phyloP scores from a whole-genome alignment of 352 stramenopile species.

The Phytophthora sp. region DNA sequence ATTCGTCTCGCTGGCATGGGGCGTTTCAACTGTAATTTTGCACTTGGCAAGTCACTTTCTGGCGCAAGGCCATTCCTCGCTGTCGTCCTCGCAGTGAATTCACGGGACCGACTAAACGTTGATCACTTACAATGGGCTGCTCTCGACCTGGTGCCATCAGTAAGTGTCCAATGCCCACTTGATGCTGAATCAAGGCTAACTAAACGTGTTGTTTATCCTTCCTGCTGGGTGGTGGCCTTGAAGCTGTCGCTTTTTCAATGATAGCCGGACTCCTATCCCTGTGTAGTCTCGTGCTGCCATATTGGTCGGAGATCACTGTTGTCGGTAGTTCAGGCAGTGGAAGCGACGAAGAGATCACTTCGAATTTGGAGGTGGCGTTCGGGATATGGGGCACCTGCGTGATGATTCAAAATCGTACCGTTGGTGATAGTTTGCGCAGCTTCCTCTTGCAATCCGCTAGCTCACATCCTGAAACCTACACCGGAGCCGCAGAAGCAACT shows the following conservation, averaged over 20 bases:
- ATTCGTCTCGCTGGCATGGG: slow-evolving; percentile 3
- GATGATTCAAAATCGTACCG: slow-evolving; percentile 41
- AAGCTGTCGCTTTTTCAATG: slow-evolving; percentile 46
- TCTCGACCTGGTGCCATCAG: slow-evolving; percentile 49
- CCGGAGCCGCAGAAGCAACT: slow-evolving; percentile 24
- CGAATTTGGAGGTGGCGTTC: slow-evolving; percentile 49
- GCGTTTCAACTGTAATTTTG: slow-evolving; percentile 33
- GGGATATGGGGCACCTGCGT: slow-evolving; percentile 65
- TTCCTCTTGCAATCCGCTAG: slow-evolving; percentile 23
- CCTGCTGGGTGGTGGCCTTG: not conserved
- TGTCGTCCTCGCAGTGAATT: too few species aligned
- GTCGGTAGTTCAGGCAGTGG: slow-evolving; percentile 1
- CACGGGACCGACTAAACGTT: too few species aligned
- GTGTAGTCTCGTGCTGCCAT: slow-evolving; percentile 54
- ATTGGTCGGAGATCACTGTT: slow-evolving; percentile 54
- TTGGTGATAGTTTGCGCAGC: slow-evolving; percentile 14
- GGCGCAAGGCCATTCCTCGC: too few species aligned
- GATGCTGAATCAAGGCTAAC: not conserved
- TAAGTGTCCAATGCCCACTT: too few species aligned
- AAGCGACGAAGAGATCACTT: slow-evolving; percentile 11
- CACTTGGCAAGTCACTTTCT: not conserved
- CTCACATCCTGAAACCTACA: slow-evolving; percentile 1
- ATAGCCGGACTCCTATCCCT: slow-evolving; percentile 39
- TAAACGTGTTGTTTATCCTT: not conserved
- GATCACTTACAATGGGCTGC: slow-evolving; percentile 49